A percentile compares a stretch with the other conserved stretches of the same genome.
Conservation (phyloP, 139 green algal genomes). For the Chlorella sp. region DNA sequence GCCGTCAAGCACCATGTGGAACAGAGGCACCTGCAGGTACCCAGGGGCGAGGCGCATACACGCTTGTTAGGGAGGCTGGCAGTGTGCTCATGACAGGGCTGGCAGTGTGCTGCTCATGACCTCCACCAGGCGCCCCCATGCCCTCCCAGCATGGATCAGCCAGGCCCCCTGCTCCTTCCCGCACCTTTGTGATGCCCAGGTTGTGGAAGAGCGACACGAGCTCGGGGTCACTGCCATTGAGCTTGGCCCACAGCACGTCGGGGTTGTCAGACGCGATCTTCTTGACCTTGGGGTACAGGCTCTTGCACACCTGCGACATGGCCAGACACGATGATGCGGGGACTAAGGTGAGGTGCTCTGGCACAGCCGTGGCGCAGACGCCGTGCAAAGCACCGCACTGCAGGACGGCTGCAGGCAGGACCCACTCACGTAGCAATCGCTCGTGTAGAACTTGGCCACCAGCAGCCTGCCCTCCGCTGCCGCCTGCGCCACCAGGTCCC, state of each 20-base stretch:
- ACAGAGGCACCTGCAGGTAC: conserved; percentile 9
- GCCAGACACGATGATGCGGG: no score
- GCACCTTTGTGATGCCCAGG: conserved; percentile 43
- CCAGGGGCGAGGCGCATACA: no score
- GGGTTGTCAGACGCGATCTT: conserved; percentile 46
- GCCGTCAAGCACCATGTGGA: conserved; percentile 14
- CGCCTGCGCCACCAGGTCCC: background rate
- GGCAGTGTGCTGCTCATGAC: no score
- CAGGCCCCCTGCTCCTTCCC: no score
- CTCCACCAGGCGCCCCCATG: no score
- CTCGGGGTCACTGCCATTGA: conserved; percentile 25
- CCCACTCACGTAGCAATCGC: conserved; percentile 32
- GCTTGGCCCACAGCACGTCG: conserved; percentile 55
- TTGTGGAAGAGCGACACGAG: conserved; percentile 35
- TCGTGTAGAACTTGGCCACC: conserved; percentile 53
- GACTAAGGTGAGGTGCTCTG: no score
- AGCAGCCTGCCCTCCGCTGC: conserved; percentile 14
- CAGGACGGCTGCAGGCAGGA: background rate
- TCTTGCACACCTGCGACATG: conserved; percentile 11
- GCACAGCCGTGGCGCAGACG: no score
- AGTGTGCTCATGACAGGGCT: no score
- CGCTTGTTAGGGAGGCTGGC: no score
- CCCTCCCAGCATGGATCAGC: no score
- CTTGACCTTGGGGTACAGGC: conserved; percentile 49
- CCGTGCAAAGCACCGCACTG: no score